Percentiles rank a stretch among this genome's conserved stretches.
Conservation (phyloP, 2,329 filamentous ascomycete species). For the Monilinia fructigena region DNA sequence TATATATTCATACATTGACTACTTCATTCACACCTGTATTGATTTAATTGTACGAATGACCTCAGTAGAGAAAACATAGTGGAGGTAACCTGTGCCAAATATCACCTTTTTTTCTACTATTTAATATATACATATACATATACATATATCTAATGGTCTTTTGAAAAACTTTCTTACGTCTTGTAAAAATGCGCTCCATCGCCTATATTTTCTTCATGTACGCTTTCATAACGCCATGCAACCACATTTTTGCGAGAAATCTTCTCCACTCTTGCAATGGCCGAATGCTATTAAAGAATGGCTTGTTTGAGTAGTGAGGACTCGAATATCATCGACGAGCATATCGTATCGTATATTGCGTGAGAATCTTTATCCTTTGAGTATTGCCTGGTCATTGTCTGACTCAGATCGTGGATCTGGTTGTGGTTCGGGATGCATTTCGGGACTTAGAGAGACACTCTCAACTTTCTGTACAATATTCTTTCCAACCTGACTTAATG, state of each 20-base stretch:
- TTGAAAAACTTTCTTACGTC: background rate
- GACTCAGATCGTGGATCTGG: background rate
- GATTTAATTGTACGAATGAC: background rate
- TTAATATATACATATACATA: background rate
- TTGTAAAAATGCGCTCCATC: background rate
- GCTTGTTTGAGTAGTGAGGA: background rate
- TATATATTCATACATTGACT: background rate
- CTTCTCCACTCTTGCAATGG: conserved; percentile 6
- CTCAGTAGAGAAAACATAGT: background rate
- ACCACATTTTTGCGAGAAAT: background rate
- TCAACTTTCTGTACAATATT: conserved; percentile 19
- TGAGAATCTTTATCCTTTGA: background rate
- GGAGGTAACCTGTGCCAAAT: background rate
- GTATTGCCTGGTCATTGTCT: background rate
- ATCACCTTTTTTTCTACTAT: too few species aligned
- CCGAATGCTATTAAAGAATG: background rate
- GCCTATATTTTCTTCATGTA: background rate
- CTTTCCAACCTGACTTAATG: conserved; percentile 30
- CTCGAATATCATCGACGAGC: background rate
- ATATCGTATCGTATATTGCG: background rate
- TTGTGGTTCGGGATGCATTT: background rate
- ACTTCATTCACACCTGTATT: background rate
- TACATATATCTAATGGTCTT: background rate
- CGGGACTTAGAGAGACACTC: conserved; percentile 10
- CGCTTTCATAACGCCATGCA: background rate